These are phyloP conservation scores for Globisporangium splendens DNA, from an alignment of 352 stramenopile species.

Conservation along the genomic window DNA sequence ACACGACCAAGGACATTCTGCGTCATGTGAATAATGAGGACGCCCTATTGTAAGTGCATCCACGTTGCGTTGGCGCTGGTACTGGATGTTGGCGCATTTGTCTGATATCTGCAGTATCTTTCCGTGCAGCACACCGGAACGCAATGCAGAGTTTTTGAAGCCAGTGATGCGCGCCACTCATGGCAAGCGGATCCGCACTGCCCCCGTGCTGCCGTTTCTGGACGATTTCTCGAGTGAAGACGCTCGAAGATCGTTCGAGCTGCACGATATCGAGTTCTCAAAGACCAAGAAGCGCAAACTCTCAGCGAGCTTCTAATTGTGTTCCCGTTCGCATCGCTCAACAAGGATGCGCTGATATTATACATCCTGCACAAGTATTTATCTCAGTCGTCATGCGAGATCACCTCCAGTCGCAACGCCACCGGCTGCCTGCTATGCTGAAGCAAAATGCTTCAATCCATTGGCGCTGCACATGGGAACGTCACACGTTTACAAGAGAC, in stretches of 20 bases:
- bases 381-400: not conserved
- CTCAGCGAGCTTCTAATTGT: constrained; percentile 16
- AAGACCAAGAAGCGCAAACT: constrained; percentile 23
- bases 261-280: constrained; percentile 10
- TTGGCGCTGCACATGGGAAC: too few species aligned
- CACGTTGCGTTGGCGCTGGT: not conserved
- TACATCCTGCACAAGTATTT: not conserved
- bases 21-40: not conserved
- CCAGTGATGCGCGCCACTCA: constrained; percentile 9
- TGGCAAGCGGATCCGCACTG: constrained; percentile 16
- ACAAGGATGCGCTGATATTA: not conserved
- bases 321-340: not conserved
- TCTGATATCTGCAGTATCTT: not conserved
- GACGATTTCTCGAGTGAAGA: constrained; percentile 26
- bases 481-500: too few species aligned
- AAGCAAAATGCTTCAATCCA: too few species aligned
- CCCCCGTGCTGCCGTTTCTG: constrained; percentile 26
- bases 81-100: not conserved
- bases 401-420: too few species aligned
- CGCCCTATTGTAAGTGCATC: not conserved
- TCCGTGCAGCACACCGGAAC: constrained; percentile 14
- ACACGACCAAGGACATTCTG: too few species aligned
- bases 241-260: constrained; percentile 14
- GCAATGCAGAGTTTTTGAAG: constrained; percentile 12
- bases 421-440: too few species aligned